Percentiles rank a stretch among this genome's conserved stretches.
phyloP scores from a whole-genome alignment of 2,329 filamentous ascomycete species.

The Exophiala calicioides region DNA sequence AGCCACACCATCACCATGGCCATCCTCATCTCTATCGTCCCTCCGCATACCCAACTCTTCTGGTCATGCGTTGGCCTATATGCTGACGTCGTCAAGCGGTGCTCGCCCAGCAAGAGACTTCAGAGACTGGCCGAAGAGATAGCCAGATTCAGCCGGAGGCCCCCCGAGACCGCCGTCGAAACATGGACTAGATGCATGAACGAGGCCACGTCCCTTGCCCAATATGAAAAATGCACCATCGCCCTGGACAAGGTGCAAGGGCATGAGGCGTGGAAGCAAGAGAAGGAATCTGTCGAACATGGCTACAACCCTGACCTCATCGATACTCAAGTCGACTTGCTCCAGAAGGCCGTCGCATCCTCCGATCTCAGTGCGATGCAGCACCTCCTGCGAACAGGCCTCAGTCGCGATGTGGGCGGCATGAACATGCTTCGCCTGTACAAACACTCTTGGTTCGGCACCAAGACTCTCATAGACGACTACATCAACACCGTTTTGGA shows the following conservation, averaged over 20 bases:
- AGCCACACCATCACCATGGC: slow-evolving; percentile 61
- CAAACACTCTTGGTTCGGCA: slow-evolving; percentile 79
- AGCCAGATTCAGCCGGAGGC: slow-evolving; percentile 23
- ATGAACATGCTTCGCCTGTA: slow-evolving; percentile 85
- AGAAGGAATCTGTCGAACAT: slow-evolving; percentile 55
- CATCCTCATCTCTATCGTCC: slow-evolving; percentile 62
- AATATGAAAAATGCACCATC: slow-evolving; percentile 74
- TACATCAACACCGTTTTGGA: slow-evolving; percentile 79
- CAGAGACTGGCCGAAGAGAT: slow-evolving; percentile 23
- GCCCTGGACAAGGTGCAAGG: slow-evolving; percentile 79
- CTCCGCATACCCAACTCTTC: slow-evolving; percentile 16
- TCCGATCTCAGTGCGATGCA: slow-evolving; percentile 77
- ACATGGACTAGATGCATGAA: slow-evolving; percentile 19
- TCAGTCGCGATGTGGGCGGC: slow-evolving; percentile 78
- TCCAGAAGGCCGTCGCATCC: slow-evolving; percentile 71
- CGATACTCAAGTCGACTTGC: slow-evolving; percentile 65
- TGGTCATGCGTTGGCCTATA: slow-evolving; percentile 26
- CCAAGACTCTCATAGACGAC: slow-evolving; percentile 80
- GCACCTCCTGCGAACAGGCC: slow-evolving; percentile 74
- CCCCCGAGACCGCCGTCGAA: slow-evolving; percentile 18
- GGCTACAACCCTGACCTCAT: slow-evolving; percentile 74
- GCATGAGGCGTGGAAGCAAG: slow-evolving; percentile 78
- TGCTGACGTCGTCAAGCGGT: slow-evolving; percentile 24
- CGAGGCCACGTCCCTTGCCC: slow-evolving; percentile 66
- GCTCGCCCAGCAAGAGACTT: slow-evolving; percentile 24